Percentiles rank a stretch among this genome's conserved stretches.
These are phyloP conservation scores for Xylaria sp. DNA, from an alignment of 2,329 filamentous ascomycete species.

Conservation along the genomic window DNA sequence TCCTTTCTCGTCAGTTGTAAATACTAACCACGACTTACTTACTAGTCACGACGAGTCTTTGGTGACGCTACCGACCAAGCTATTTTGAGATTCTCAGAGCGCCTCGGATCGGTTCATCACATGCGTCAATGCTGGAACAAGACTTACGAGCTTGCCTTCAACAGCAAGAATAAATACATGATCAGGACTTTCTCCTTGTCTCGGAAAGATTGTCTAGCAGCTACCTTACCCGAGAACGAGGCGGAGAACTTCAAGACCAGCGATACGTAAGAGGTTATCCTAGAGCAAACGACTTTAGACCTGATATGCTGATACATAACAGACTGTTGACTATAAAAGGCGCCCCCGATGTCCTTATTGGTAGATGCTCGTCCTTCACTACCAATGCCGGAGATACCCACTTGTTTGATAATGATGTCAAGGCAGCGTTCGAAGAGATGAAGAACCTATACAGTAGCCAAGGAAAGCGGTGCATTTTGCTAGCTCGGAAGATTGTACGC, in stretches of 20 bases:
- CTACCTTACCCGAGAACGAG: constrained; percentile 53
- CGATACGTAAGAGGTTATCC: constrained; percentile 51
- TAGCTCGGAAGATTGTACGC: constrained; percentile 69
- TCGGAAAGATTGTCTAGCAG: constrained; percentile 51
- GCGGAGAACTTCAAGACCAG: constrained; percentile 50
- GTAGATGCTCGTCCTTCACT: constrained; percentile 68
- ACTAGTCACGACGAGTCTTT: constrained; percentile 68
- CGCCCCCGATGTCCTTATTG: constrained; percentile 77
- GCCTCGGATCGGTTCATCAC: constrained; percentile 67
- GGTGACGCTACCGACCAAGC: constrained; percentile 83
- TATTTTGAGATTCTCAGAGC: constrained; percentile 76
- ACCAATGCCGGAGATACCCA: constrained; percentile 64
- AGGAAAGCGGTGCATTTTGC: constrained; percentile 73
- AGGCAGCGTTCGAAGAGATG: constrained; percentile 62
- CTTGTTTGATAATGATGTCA: constrained; percentile 58
- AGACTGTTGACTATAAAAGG: constrained; percentile 80
- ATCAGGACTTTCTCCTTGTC: constrained; percentile 67
- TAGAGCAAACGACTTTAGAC: constrained; percentile 20
- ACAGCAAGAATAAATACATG: constrained; percentile 88
- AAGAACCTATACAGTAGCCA: constrained; percentile 76
- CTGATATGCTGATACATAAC: constrained; percentile 58
- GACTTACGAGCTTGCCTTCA: constrained; percentile 76
- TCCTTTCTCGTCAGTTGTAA: not conserved
- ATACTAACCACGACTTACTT: not conserved
- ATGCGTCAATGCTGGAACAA: constrained; percentile 71